Evolutionary conservation across 345 rosid genomes (phyloP).

Genomic region (Corchorus olitorius): DNA sequence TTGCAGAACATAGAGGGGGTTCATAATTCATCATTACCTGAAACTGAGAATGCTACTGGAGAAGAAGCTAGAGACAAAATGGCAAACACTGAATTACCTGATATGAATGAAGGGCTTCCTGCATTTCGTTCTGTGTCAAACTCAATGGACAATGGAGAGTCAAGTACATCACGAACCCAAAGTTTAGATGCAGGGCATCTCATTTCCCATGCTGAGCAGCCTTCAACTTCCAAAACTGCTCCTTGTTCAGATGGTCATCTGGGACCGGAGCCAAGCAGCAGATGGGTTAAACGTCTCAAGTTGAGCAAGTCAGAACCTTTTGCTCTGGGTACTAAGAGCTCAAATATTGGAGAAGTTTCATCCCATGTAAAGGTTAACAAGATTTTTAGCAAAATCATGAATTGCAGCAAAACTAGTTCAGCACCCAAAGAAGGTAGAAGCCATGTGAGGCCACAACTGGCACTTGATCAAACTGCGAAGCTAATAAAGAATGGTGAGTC

Average conservation of each 20-base stretch:
- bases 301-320: constrained; percentile 37
- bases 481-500: constrained; percentile 31
- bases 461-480: constrained; percentile 22
- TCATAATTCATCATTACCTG: constrained; percentile 19
- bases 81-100: constrained; percentile 41
- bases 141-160: constrained; percentile 44
- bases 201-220: constrained; percentile 36
- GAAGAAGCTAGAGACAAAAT: constrained; percentile 28
- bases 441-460: constrained; percentile 30
- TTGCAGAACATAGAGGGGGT: constrained; percentile 32
- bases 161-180: constrained; percentile 69
- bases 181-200: constrained; percentile 67
- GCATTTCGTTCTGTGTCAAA: constrained; percentile 34
- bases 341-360: constrained; percentile 43
- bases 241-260: constrained; percentile 26
- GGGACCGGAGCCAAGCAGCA: constrained; percentile 49
- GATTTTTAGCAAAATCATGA: constrained; percentile 37
- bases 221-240: constrained; percentile 41
- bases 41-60: constrained; percentile 29
- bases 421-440: constrained; percentile 31
- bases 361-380: constrained; percentile 40
- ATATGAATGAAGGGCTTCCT: constrained; percentile 52
- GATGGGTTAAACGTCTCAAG: constrained; percentile 89
- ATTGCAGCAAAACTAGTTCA: constrained; percentile 35
- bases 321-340: constrained; percentile 47